Conservation (phyloP, 2,329 filamentous ascomycete species). For the Onygena corvina region DNA sequence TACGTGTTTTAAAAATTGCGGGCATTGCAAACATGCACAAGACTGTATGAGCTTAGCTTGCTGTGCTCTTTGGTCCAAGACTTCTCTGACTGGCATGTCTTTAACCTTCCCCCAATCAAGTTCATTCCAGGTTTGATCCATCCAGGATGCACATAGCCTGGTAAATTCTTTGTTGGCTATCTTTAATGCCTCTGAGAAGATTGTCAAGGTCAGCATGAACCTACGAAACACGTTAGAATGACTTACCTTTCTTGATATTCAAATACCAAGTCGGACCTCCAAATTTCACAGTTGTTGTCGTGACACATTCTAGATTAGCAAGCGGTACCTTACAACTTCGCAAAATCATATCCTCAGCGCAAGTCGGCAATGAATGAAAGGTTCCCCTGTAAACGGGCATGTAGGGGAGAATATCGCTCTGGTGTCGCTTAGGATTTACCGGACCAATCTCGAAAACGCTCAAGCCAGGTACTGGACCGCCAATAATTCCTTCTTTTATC, state of each 20-base stretch:
- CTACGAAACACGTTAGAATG: conserved; percentile 10
- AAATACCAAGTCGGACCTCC: conserved; percentile 38
- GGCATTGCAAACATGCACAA: conserved; percentile 57
- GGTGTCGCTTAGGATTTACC: conserved; percentile 55
- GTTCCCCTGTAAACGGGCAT: conserved; percentile 56
- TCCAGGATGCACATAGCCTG: conserved; percentile 62
- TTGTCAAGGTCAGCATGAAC: conserved; percentile 11
- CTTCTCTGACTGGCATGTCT: conserved; percentile 67
- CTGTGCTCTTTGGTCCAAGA: conserved; percentile 58
- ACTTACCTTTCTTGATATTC: conserved; percentile 40
- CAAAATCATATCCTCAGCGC: conserved; percentile 53
- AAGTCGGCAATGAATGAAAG: conserved; percentile 56
- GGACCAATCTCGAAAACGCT: conserved; percentile 68
- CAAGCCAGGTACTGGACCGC: conserved; percentile 54
- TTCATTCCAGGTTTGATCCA: conserved; percentile 65
- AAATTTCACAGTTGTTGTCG: conserved; percentile 50
- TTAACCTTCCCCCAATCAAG: conserved; percentile 70
- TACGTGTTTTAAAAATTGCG: conserved; percentile 76
- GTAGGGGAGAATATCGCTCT: conserved; percentile 79
- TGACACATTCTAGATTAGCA: conserved; percentile 72
- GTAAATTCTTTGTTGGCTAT: conserved; percentile 57
- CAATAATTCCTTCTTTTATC: conserved; percentile 59
- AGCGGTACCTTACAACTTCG: conserved; percentile 60
- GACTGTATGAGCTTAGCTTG: conserved; percentile 52
- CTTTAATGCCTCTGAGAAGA: conserved; percentile 39